Percentiles rank a stretch among this genome's conserved stretches.
Evolutionary conservation across 495 filamentous ascomycete genomes (phyloP).

Genomic region (Aspergillus bridgeri): DNA sequence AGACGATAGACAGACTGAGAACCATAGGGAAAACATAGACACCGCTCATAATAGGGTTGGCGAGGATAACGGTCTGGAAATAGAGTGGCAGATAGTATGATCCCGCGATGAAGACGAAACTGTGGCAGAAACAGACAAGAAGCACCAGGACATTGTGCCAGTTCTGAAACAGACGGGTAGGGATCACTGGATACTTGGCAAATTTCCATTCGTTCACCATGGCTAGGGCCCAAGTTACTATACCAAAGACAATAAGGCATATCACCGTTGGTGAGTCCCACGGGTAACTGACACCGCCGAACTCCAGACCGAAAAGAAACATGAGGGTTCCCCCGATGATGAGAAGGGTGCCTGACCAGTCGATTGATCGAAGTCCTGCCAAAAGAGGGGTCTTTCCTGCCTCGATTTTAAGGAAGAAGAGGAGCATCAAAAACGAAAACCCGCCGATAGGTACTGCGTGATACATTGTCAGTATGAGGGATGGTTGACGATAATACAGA

Average conservation of each 20-base stretch:
- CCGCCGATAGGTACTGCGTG: conserved; percentile 65
- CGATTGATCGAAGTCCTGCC: conserved; percentile 69
- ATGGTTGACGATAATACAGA: background rate
- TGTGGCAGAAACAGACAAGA: conserved; percentile 59
- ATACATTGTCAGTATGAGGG: conserved; percentile 10
- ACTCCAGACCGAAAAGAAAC: conserved; percentile 76
- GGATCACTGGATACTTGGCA: conserved; percentile 75
- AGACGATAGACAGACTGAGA: conserved; percentile 62
- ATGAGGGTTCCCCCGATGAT: conserved; percentile 78
- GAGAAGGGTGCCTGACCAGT: conserved; percentile 68
- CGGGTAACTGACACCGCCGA: conserved; percentile 70
- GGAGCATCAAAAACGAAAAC: conserved; percentile 60
- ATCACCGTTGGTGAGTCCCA: conserved; percentile 75
- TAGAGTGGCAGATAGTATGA: conserved; percentile 77
- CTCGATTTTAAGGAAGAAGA: conserved; percentile 71
- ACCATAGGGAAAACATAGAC: conserved; percentile 77
- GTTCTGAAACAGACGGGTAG: conserved; percentile 61
- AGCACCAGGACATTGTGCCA: conserved; percentile 58
- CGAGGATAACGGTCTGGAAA: conserved; percentile 72
- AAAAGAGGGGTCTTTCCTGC: conserved; percentile 69
- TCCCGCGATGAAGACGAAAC: conserved; percentile 69
- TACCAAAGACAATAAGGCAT: conserved; percentile 74
- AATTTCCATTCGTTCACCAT: conserved; percentile 66
- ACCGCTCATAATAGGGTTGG: conserved; percentile 69
- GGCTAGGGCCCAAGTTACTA: conserved; percentile 60